These are phyloP conservation scores for Candida nemodendra DNA, from an alignment of 805 yeast species.

Conservation along the genomic window DNA sequence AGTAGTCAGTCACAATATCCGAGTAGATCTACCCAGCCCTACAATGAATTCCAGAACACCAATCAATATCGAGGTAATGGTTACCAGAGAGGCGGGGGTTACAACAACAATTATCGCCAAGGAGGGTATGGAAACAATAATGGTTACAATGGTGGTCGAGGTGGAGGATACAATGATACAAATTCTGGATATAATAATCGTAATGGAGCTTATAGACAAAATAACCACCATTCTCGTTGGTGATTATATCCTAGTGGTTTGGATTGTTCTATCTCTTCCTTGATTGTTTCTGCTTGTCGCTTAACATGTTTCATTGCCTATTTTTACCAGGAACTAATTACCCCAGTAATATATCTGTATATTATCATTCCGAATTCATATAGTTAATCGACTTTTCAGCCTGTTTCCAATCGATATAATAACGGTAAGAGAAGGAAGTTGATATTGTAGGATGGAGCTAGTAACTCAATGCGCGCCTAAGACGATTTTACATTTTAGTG, in stretches of 20 bases:
- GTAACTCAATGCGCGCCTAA: no score
- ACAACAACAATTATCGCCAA: constrained; percentile 2
- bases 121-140: constrained; percentile 22
- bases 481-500: no score
- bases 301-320: no score
- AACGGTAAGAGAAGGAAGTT: no score
- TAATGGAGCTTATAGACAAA: constrained; percentile 2
- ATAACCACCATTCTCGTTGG: constrained; percentile 7
- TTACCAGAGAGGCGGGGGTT: background rate
- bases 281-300: background rate
- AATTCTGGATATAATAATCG: constrained; percentile 12
- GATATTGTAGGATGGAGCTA: no score
- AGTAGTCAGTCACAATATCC: constrained; percentile 13
- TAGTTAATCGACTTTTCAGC: no score
- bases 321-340: no score
- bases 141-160: constrained; percentile 5
- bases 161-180: constrained; percentile 21
- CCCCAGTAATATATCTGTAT: no score
- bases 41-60: constrained; percentile 18
- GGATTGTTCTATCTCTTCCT: background rate
- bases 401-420: no score
- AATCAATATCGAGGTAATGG: constrained; percentile 9
- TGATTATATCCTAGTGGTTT: background rate
- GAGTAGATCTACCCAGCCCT: constrained; percentile 13
- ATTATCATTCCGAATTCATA: no score